Evolutionary conservation across 352 stramenopile species (phyloP), one percentile per base, ranked within the genome.

Genomic region (Globisporangium splendens): DNA sequence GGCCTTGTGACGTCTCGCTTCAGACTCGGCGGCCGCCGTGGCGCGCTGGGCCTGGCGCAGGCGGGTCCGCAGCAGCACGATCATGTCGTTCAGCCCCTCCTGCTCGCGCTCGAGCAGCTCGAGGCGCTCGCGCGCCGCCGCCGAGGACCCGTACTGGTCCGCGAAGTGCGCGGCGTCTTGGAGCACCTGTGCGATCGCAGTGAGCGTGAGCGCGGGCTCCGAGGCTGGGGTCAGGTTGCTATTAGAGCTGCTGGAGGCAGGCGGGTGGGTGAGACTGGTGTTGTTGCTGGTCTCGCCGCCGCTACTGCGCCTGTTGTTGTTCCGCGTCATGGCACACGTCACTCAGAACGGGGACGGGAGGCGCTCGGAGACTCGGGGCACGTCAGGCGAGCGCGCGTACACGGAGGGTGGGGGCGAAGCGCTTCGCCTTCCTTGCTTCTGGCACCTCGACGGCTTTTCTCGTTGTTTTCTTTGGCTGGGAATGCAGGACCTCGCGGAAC

Each of bases 91-190:
- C 8, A 65, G 56, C 13, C 62, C 57, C 21, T 52, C 54, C 46
- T 70, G 56, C 51, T 62, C 61, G 50, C 46, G 68, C 53, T 69
- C 68, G 31, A 77, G 71, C 59, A 61, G 53, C 14, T 68, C 65
- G 17, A 79, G 59, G 0, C 57, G 62, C 35, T 61, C 56, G 44
- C 61, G 64, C 38, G 71, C 71, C 0, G 65, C 65, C 3, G 49
- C 39, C 38, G 66, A 75, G 41, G 68, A 72, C 2, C 71, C 71
- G 46, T 77, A 79, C 39, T 49, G 62, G 15, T 54, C 53, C 24
- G 66, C 59, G 33, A 79, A 66, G 56, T 65, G 59, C 54, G 73
- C 70, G n/a, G 69, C 68, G 52, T 79, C 70, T 46, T 63, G 64
- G 50, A 75, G 50, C 46, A 71, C 50, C 22, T 65, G 43, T 43